These are phyloP conservation scores for Fraxinus sp. DNA, from an alignment of 305 asterid genomes.

Conservation along the genomic window DNA sequence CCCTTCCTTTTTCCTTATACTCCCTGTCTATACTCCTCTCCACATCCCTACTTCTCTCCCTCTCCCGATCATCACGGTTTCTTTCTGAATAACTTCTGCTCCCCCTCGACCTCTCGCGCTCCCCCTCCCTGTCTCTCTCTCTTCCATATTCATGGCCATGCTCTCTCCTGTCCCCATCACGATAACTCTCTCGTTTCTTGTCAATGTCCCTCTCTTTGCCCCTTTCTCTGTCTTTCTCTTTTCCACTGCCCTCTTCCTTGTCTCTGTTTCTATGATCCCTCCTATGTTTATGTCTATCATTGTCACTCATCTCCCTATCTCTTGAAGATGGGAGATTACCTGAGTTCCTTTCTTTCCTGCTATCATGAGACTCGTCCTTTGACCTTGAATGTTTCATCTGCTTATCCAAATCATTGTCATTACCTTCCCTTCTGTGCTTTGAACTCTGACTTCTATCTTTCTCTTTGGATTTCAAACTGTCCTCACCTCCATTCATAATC, in stretches of 20 bases:
- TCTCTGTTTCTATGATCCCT: slow-evolving; percentile 39
- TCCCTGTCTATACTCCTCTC: slow-evolving; percentile 38
- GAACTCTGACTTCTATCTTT: slow-evolving; percentile 42
- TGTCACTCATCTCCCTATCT: slow-evolving; percentile 53
- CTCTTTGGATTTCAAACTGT: slow-evolving; percentile 32
- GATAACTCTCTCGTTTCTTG: slow-evolving; percentile 35
- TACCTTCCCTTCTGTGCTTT: slow-evolving; percentile 44
- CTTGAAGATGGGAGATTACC: slow-evolving; percentile 39
- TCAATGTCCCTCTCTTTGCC: slow-evolving; percentile 39
- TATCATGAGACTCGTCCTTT: slow-evolving; percentile 42
- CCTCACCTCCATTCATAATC: slow-evolving; percentile 44
- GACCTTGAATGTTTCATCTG: slow-evolving; percentile 41
- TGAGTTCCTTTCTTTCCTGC: slow-evolving; percentile 45
- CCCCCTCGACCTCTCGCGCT: slow-evolving; percentile 42
- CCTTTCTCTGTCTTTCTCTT: slow-evolving; percentile 36
- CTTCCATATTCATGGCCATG: slow-evolving; percentile 37
- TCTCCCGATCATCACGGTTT: slow-evolving; percentile 35
- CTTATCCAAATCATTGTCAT: slow-evolving; percentile 41
- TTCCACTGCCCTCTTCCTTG: slow-evolving; percentile 38
- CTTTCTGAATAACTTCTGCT: slow-evolving; percentile 45
- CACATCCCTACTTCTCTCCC: slow-evolving; percentile 44
- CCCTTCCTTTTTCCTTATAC: slow-evolving; percentile 38
- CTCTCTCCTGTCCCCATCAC: slow-evolving; percentile 47
- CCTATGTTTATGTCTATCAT: slow-evolving; percentile 34
- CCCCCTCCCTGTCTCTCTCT: slow-evolving; percentile 47